Conservation (phyloP, 2,329 filamentous ascomycete genomes). For the Colletotrichum caudatum region DNA sequence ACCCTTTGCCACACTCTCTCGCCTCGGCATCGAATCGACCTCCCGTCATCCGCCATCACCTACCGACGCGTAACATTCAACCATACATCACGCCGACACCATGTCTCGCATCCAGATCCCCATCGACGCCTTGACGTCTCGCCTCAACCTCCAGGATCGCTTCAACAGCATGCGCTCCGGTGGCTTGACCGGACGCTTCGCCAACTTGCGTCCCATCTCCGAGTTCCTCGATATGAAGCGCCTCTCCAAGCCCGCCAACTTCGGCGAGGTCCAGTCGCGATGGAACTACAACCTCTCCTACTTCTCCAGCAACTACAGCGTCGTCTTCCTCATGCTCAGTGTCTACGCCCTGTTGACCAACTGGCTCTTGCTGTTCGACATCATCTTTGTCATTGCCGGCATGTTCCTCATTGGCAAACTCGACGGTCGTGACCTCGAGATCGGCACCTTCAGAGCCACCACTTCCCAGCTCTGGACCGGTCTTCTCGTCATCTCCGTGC, state of each 20-base stretch:
- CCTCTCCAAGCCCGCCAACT: constrained; percentile 92
- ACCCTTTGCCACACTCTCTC: neutral
- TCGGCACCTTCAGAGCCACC: constrained; percentile 85
- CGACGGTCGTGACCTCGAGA: constrained; percentile 86
- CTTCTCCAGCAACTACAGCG: constrained; percentile 98
- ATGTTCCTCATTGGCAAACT: constrained; percentile 94
- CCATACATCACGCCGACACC: constrained; percentile 36
- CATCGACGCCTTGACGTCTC: constrained; percentile 89
- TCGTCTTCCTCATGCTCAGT: constrained; percentile 93
- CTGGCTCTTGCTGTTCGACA: constrained; percentile 87
- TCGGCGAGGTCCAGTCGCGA: constrained; percentile 87
- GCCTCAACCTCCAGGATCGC: constrained; percentile 86
- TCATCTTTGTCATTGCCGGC: constrained; percentile 85
- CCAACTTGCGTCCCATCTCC: constrained; percentile 89
- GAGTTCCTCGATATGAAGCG: constrained; percentile 98
- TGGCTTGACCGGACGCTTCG: constrained; percentile 83
- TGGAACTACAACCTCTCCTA: constrained; percentile 98
- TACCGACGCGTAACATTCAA: constrained; percentile 5
- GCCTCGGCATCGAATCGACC: neutral
- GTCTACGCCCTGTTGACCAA: constrained; percentile 96
- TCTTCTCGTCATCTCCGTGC: constrained; percentile 84
- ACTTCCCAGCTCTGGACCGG: constrained; percentile 95
- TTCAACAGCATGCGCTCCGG: constrained; percentile 86
- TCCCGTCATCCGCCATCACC: neutral
- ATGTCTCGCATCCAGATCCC: constrained; percentile 96